Evolutionary conservation across 495 filamentous ascomycete species (phyloP), one percentile per base, ranked within the genome.

Genomic region (Paragyromitra xinjiangensis): DNA sequence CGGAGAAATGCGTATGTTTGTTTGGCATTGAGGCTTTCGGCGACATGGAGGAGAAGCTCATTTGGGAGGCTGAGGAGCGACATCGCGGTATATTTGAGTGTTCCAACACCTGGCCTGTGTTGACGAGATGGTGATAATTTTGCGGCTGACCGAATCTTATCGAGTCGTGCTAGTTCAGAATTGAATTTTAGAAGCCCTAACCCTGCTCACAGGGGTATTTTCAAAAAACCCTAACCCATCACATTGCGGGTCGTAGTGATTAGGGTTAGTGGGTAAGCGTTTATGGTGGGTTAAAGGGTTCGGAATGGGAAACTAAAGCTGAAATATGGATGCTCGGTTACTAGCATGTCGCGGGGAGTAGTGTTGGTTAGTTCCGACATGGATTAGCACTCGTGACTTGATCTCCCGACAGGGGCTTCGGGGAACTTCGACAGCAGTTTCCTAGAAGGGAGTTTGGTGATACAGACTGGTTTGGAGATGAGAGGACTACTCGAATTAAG

Each of bases 11-110:
- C 34, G 42, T 78, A 73, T 45, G 61, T 77, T 7, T 78, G 48
- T 63, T 44, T 48, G 22, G 50, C 50, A 71, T 71, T 48, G 45
- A 79, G 77, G 14, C 8, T 26, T 65, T 79, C 66, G 61, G 77
- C 61, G 16, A 78, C 71, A 22, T 79, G 77, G 61, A 79, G 75
- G 53, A 79, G 75, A 67, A 79, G 61, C 64, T 79, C 77, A 67
- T 79, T 79, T n/a, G 77, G 77, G 75, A 79, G 77, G 61, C 63
- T 66, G 69, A 79, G 77, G 62, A 79, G 75, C 39, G 75, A 61
- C 77, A 79, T 79, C 14, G 44, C 59, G 44, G 34, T 42, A 59
- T 39, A 8, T 66, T 51, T 1, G 44, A 42, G 69, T 22, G 29
- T 29, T 48, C 26, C 34, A 71, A 76, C 66, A 75, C 72, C 37